A percentile compares a stretch with the other conserved stretches of the same genome.
Conservation (phyloP, 176 grass and related monocot genomes). For the bread wheat (Triticum aestivum) region DNA sequence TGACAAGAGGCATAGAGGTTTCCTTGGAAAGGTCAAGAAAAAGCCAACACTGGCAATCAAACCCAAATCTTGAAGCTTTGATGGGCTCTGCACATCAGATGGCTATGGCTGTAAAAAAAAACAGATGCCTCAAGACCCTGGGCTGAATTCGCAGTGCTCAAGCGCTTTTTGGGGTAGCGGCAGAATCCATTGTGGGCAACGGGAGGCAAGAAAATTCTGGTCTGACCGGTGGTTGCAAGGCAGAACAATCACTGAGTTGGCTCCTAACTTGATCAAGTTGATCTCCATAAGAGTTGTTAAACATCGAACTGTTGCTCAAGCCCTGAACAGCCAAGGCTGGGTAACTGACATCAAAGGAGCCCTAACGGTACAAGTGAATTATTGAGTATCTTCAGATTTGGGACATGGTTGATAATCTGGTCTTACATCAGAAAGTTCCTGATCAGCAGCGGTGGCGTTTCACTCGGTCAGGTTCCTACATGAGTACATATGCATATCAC, state of each 20-base stretch:
- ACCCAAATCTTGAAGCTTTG: too few species aligned
- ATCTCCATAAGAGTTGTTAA: not conserved
- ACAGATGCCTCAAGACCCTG: not conserved
- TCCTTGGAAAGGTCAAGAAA: not conserved
- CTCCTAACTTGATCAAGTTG: not conserved
- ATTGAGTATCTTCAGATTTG: not conserved
- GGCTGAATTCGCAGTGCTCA: too few species aligned
- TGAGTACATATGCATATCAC: not conserved
- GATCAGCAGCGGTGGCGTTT: not conserved
- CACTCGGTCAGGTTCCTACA: not conserved
- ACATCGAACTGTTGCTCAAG: not conserved
- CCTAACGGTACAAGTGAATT: not conserved
- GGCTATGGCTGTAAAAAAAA: not conserved
- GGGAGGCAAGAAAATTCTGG: not conserved
- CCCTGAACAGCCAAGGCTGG: not conserved
- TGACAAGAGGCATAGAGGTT: not conserved
- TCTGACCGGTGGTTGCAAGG: not conserved
- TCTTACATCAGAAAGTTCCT: not conserved
- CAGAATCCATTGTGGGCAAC: not conserved
- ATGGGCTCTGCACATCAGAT: too few species aligned
- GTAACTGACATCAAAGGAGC: not conserved
- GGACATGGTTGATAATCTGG: not conserved
- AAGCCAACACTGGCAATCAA: not conserved
- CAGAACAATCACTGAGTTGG: not conserved
- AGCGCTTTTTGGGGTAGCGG: too few species aligned